phyloP scores from a whole-genome alignment of 2,329 filamentous ascomycete genomes.

The Paraconiothyrium sp. region DNA sequence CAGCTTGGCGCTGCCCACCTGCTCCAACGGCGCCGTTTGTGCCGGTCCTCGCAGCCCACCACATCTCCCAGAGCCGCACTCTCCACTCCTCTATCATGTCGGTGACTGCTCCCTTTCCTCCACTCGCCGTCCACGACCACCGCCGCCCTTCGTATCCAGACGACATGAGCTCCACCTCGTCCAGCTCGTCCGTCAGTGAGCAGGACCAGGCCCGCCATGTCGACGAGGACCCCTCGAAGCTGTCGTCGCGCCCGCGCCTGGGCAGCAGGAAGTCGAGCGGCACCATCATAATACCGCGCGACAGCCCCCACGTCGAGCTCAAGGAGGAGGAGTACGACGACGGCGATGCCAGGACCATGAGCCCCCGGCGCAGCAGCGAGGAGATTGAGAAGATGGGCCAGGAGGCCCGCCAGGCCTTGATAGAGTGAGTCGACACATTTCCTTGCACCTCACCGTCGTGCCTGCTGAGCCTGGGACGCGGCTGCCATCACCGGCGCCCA shows the following conservation, averaged over 20 bases:
- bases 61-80: constrained; percentile 14
- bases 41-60: constrained; percentile 22
- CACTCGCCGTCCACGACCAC: constrained; percentile 33
- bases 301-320: constrained; percentile 76
- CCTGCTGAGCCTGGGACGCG: constrained; percentile 3
- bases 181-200: constrained; percentile 56
- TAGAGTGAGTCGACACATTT: constrained; percentile 61
- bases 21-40: constrained; percentile 35
- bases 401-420: constrained; percentile 74
- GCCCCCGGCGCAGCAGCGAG: constrained; percentile 86
- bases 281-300: constrained; percentile 82
- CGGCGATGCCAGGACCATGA: constrained; percentile 93
- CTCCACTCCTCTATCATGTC: constrained; percentile 26
- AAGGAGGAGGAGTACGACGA: constrained; percentile 80
- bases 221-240: constrained; percentile 57
- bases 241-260: constrained; percentile 70
- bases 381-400: constrained; percentile 88
- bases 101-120: constrained; percentile 38
- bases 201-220: constrained; percentile 31
- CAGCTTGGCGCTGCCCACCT: constrained; percentile 36
- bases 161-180: constrained; percentile 52
- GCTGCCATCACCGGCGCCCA: constrained; percentile 22
- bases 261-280: constrained; percentile 81
- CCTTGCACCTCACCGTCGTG: neutral
- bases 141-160: constrained; percentile 41